Evolutionary conservation across 2,329 filamentous ascomycete genomes (phyloP).

Genomic region (Paraphaeosphaeria sporulosa): DNA sequence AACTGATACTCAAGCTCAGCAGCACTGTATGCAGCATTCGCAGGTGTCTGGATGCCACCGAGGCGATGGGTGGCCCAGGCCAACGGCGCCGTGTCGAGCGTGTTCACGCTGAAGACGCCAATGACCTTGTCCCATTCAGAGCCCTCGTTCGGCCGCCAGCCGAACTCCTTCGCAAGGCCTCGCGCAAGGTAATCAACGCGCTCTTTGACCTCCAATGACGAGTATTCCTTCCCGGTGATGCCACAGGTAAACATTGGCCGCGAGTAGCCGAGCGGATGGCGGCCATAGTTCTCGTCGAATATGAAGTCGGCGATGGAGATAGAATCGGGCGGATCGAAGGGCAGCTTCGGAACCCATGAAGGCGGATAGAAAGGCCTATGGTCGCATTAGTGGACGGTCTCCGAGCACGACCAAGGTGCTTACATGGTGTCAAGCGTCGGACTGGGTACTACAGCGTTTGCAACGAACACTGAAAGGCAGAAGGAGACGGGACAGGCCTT

Average conservation of each 20-base stretch:
- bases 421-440: not conserved
- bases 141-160: slow-evolving; percentile 73
- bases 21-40: slow-evolving; percentile 76
- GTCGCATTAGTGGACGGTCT: not conserved
- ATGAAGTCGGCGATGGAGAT: slow-evolving; percentile 81
- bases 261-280: slow-evolving; percentile 68
- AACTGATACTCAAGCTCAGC: slow-evolving; percentile 76
- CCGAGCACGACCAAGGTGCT: not conserved
- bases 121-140: slow-evolving; percentile 84
- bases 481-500: not conserved
- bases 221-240: slow-evolving; percentile 72
- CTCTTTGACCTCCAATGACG: slow-evolving; percentile 67
- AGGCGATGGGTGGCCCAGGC: slow-evolving; percentile 78
- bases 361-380: slow-evolving; percentile 66
- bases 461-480: not conserved
- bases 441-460: not conserved
- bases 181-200: slow-evolving; percentile 73
- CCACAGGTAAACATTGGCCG: slow-evolving; percentile 79
- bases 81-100: slow-evolving; percentile 77
- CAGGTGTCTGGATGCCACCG: slow-evolving; percentile 76
- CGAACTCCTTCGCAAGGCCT: slow-evolving; percentile 73
- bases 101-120: slow-evolving; percentile 80
- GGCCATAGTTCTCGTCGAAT: slow-evolving; percentile 74
- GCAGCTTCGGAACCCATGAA: slow-evolving; percentile 67
- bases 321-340: slow-evolving; percentile 74